phyloP scores from a whole-genome alignment of 768 basidiomycete genomes.

The Tulasnella sp. region DNA sequence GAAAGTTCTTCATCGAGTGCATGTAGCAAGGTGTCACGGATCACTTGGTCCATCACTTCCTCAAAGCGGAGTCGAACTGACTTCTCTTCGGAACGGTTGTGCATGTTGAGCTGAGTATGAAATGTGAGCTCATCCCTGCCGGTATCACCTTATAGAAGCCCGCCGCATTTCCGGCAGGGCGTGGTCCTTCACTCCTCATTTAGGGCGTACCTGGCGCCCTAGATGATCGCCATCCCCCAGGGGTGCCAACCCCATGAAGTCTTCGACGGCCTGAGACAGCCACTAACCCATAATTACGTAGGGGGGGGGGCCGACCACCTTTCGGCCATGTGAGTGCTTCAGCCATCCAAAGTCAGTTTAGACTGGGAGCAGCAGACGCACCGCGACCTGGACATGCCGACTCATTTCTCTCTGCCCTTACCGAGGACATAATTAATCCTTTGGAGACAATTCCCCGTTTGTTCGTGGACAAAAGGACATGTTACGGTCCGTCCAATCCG shows the following conservation, averaged over 20 bases:
- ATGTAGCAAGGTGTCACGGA: no score
- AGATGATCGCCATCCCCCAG: background rate
- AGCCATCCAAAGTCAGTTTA: background rate
- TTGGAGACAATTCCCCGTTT: no score
- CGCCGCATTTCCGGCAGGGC: background rate
- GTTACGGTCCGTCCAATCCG: no score
- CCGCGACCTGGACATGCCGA: background rate
- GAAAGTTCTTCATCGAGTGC: no score
- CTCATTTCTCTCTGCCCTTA: background rate
- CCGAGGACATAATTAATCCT: no score
- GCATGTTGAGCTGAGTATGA: no score
- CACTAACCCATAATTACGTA: background rate
- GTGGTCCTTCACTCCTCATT: background rate
- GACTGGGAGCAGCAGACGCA: background rate
- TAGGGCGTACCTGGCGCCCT: background rate
- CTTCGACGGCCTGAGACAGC: background rate
- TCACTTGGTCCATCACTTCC: no score
- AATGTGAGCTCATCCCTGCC: background rate
- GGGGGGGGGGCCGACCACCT: no score
- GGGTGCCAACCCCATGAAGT: background rate
- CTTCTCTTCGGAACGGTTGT: no score
- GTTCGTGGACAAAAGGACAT: no score
- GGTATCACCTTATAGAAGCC: background rate
- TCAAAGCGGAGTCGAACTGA: no score
- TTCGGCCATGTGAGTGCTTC: background rate